A percentile compares a stretch with the other conserved stretches of the same genome.
These are phyloP conservation scores for Phytopythium aichiense DNA, from an alignment of 352 stramenopile genomes.

Conservation along the genomic window DNA sequence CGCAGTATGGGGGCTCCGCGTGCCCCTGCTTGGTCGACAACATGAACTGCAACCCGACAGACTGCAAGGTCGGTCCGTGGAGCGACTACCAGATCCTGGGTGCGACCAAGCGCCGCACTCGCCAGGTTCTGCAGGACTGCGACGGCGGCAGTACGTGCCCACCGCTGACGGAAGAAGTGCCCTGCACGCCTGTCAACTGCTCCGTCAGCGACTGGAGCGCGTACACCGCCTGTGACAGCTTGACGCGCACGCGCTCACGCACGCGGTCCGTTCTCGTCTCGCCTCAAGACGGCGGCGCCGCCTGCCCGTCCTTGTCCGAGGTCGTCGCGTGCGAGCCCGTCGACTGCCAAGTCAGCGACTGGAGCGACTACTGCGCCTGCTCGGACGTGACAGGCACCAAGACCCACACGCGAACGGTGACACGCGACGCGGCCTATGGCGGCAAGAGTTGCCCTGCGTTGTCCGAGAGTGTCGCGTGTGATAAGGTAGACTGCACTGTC, in stretches of 20 bases:
- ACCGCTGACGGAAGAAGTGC: conserved; percentile 34
- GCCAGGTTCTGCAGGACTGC: conserved; percentile 24
- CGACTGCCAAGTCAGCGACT: conserved; percentile 46
- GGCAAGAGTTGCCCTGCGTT: conserved; percentile 33
- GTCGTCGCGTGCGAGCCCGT: conserved; percentile 31
- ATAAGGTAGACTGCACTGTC: conserved; percentile 41
- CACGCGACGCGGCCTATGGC: conserved; percentile 19
- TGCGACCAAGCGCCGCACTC: conserved; percentile 36
- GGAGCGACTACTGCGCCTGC: conserved; percentile 41
- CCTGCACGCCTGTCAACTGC: conserved; percentile 37
- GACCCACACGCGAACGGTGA: conserved; percentile 32
- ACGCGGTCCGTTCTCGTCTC: conserved; percentile 33
- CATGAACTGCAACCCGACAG: conserved; percentile 60
- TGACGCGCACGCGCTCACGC: conserved; percentile 38
- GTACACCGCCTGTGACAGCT: conserved; percentile 31
- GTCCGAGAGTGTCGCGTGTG: conserved; percentile 30
- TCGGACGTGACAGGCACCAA: conserved; percentile 30
- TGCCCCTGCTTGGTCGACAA: conserved; percentile 39
- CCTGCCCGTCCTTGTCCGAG: conserved; percentile 35
- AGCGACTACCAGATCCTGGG: conserved; percentile 35
- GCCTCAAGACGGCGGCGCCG: conserved; percentile 40
- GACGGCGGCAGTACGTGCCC: conserved; percentile 45
- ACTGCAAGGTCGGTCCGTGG: conserved; percentile 58
- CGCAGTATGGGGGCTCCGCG: conserved; percentile 38
- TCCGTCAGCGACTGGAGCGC: conserved; percentile 38